Evolutionary conservation across 768 basidiomycete species (phyloP), one percentile per base, ranked within the genome.

Genomic region (Boletus rufocinnamomeus): DNA sequence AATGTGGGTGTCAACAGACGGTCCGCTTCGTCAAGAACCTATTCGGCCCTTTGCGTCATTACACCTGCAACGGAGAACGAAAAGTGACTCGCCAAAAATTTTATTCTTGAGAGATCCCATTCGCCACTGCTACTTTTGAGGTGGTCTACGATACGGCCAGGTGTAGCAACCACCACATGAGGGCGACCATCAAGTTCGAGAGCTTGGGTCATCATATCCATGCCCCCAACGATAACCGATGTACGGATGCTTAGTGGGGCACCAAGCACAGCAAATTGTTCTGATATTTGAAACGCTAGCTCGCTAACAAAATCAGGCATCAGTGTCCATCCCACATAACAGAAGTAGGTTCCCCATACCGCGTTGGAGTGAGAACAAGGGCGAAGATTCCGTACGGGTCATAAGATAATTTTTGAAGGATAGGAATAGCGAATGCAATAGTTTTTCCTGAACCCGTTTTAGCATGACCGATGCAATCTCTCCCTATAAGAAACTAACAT

Each of bases 401-500:
- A 6, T 80, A 76, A 1, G 90, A 86, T 34, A 99, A 80, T 65
- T 84, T 84, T 72, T 99, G 94, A 8, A 98, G 78, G 56, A 98
- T 98, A 6, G 97, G 97, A 6, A 98, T 74, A 1, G 96, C 97
- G 65, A 99, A 99, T 1, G 97, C 95, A 58, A 99, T 86, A 0
- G 97, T 99, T 77, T 99, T 99, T 66, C 96, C 96, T 2, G 93
- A 95, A 52, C 97, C 97, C 0, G 97, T 99, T 76, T 98, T 95
- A 1, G 97, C 95, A 62, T 96, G 95, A 11, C 97, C 97, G 58
- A 99, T 93, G 72, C 95, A 98, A 73, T 99, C 96, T 69, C 88
- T 84, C 40, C 96, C 96, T 93, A 74, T 34, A 61, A 57, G 3
- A n/a, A 40, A 16, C 13, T 3, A 19, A 13, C 2, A 8, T 63